These are phyloP conservation scores for Phytophthora hybrid DNA, from an alignment of 352 stramenopile genomes.

Conservation along the genomic window DNA sequence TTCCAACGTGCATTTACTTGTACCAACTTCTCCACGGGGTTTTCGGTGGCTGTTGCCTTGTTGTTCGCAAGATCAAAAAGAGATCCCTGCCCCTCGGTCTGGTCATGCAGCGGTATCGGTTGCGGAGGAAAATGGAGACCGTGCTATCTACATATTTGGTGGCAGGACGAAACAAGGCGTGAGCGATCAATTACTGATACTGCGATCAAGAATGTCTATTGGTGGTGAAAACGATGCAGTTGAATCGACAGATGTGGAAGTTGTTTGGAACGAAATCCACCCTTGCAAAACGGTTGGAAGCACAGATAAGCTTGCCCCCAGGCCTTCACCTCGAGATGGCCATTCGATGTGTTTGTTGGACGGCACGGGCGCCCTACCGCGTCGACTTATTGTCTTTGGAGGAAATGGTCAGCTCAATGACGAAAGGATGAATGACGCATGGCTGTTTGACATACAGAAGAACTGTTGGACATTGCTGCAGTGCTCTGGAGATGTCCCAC, in stretches of 20 bases:
- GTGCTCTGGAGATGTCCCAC: slow-evolving; percentile 53
- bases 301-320: background rate
- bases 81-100: slow-evolving; percentile 49
- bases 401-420: slow-evolving; percentile 77
- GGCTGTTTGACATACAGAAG: slow-evolving; percentile 57
- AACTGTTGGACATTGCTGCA: slow-evolving; percentile 48
- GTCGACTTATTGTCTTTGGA: slow-evolving; percentile 63
- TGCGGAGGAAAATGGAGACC: slow-evolving; percentile 2
- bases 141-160: slow-evolving; percentile 59
- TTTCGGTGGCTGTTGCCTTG: slow-evolving; percentile 41
- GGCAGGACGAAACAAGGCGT: slow-evolving; percentile 72
- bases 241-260: background rate
- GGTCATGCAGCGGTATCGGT: slow-evolving; percentile 59
- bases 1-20: slow-evolving; percentile 48
- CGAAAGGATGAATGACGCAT: slow-evolving; percentile 77
- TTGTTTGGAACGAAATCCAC: slow-evolving; percentile 44
- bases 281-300: background rate
- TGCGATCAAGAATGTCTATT: slow-evolving; percentile 14
- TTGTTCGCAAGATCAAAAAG: slow-evolving; percentile 22
- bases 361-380: background rate
- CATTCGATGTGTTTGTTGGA: slow-evolving; percentile 62
- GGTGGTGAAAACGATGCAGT: background rate
- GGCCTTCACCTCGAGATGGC: slow-evolving; percentile 62
- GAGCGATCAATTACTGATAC: slow-evolving; percentile 53
- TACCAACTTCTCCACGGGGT: slow-evolving; percentile 11